These are phyloP conservation scores for Aureobasidium subglaciale DNA, from an alignment of 2,329 filamentous ascomycete species.

Conservation along the genomic window DNA sequence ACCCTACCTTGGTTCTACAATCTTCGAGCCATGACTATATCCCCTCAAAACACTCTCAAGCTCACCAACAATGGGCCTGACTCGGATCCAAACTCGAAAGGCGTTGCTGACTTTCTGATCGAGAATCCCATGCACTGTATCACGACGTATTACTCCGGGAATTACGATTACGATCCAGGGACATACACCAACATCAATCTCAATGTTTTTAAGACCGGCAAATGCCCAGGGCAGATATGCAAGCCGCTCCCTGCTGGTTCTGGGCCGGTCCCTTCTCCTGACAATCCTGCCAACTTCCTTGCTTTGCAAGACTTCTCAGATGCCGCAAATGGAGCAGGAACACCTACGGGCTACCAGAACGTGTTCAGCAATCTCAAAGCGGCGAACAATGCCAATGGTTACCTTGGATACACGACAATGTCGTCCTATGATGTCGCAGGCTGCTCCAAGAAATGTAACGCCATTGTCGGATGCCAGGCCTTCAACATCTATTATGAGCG, in stretches of 20 bases:
- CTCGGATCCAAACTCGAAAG: too few relatives aligned
- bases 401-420: constrained; percentile 22
- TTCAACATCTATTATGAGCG: constrained; percentile 23
- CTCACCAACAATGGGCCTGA: not conserved
- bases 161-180: not conserved
- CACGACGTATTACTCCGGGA: too few relatives aligned
- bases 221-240: not conserved
- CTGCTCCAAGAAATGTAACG: constrained; percentile 24
- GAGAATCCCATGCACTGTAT: too few relatives aligned
- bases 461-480: constrained; percentile 18
- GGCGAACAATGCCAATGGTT: constrained; percentile 21
- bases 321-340: constrained; percentile 21
- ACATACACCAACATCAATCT: not conserved
- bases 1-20: not conserved
- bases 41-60: not conserved
- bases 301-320: constrained; percentile 19
- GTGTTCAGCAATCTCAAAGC: constrained; percentile 25
- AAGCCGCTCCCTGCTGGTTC: not conserved
- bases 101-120: too few relatives aligned
- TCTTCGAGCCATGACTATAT: not conserved
- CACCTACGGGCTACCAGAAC: constrained; percentile 23
- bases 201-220: not conserved
- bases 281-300: constrained; percentile 23
- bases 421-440: constrained; percentile 23
- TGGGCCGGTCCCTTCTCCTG: constrained; percentile 15